Evolutionary conservation across 257 asterid species (phyloP).

Genomic region (Solanum gandarillasii): DNA sequence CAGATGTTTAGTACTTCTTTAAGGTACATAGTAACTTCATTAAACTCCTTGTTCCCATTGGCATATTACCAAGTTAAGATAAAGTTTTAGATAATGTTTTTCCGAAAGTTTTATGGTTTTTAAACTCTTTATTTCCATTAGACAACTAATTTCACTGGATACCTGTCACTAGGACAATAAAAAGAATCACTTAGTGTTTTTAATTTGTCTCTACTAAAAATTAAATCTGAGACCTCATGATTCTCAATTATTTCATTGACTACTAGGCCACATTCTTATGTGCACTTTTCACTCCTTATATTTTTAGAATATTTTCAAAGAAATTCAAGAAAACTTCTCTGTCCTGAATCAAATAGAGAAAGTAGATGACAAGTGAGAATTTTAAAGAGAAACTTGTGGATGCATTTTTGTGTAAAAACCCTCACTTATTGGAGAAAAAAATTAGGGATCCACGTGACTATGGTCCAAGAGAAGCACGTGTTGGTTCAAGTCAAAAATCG

Average conservation of each 20-base stretch:
- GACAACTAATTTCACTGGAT: too few relatives aligned
- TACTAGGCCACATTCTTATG: too few relatives aligned
- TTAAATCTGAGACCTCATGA: too few relatives aligned
- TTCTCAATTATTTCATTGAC: too few relatives aligned
- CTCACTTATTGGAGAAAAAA: constrained; percentile 1
- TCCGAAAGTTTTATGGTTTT: not conserved
- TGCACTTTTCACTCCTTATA: not conserved
- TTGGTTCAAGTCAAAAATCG: not conserved
- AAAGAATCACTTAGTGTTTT: too few relatives aligned
- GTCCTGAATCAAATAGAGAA: not conserved
- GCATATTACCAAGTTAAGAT: not conserved
- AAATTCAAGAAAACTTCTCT: not conserved
- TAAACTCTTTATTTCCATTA: too few relatives aligned
- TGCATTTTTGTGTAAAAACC: not conserved
- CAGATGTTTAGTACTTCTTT: not conserved
- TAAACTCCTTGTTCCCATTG: not conserved
- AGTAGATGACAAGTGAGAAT: not conserved
- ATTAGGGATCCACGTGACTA: constrained; percentile 5
- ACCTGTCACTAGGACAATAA: too few relatives aligned
- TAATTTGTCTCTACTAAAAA: too few relatives aligned
- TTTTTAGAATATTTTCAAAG: not conserved
- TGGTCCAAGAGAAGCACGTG: constrained; percentile 3
- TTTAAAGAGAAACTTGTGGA: not conserved
- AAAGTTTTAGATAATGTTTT: not conserved
- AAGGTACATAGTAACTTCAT: not conserved